phyloP scores from a whole-genome alignment of 2,329 filamentous ascomycete genomes.

The Hymenoscyphus fructigenus region DNA sequence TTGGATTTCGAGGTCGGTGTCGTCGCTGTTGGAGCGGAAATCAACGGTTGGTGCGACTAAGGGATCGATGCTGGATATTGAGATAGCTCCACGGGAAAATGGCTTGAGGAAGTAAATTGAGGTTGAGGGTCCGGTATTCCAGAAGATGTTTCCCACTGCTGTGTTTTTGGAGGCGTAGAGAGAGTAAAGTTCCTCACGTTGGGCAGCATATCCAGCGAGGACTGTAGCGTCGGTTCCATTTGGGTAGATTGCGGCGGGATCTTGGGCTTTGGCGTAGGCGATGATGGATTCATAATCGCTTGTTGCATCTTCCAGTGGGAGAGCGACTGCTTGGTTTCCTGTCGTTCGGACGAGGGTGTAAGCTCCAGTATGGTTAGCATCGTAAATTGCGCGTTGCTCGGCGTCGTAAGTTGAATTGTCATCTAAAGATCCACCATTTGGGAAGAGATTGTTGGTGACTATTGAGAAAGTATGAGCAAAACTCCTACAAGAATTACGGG shows the following conservation, averaged over 20 bases:
- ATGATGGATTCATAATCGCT: conserved; percentile 13
- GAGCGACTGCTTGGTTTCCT: conserved; percentile 22
- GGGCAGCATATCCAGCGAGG: conserved; percentile 16
- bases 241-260: conserved; percentile 17
- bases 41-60: conserved; percentile 36
- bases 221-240: conserved; percentile 15
- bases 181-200: conserved; percentile 29
- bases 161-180: conserved; percentile 2
- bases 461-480: neutral
- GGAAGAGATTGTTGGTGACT: conserved; percentile 18
- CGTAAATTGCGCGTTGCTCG: conserved; percentile 34
- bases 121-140: conserved; percentile 20
- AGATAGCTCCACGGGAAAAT: conserved; percentile 39
- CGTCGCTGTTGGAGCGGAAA: conserved; percentile 39
- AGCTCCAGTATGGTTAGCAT: conserved; percentile 12
- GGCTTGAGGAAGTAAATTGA: conserved; percentile 28
- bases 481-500: neutral
- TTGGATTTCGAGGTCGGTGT: conserved; percentile 38
- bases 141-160: conserved; percentile 14
- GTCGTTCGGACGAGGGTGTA: conserved; percentile 25
- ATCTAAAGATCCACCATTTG: conserved; percentile 13
- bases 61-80: conserved; percentile 30
- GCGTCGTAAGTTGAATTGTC: conserved; percentile 31
- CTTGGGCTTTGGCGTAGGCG: conserved; percentile 10
- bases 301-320: conserved; percentile 15